Percentiles rank a stretch among this genome's conserved stretches.
These are phyloP conservation scores for Mucor plumbeus DNA, from an alignment of 371 early-diverging fungal genomes.

Conservation along the genomic window DNA sequence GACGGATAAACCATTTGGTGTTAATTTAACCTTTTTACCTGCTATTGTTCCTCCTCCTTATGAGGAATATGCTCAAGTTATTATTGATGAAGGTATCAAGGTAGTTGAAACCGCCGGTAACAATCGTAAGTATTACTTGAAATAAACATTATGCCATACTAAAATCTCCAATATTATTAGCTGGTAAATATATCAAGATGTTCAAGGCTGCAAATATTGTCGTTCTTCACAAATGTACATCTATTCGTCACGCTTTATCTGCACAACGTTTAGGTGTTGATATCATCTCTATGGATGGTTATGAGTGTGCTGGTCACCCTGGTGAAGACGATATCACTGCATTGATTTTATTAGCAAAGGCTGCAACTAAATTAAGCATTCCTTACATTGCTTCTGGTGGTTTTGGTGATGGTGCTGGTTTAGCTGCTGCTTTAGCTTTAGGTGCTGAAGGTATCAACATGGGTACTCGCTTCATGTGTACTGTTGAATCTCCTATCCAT, in stretches of 20 bases:
- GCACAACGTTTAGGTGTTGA: conserved; percentile 70
- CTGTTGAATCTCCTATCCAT: conserved; percentile 76
- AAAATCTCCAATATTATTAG: conserved; percentile 16
- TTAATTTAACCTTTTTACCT: conserved; percentile 73
- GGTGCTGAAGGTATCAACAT: conserved; percentile 80
- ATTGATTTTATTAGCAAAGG: conserved; percentile 75
- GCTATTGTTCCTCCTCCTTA: conserved; percentile 81
- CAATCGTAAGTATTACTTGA: conserved; percentile 54
- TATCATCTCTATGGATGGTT: conserved; percentile 77
- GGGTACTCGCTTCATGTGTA: conserved; percentile 87
- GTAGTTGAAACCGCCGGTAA: conserved; percentile 79
- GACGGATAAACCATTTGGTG: conserved; percentile 82
- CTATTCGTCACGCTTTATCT: conserved; percentile 75
- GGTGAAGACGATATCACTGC: conserved; percentile 83
- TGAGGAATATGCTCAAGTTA: conserved; percentile 73
- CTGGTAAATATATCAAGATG: conserved; percentile 73
- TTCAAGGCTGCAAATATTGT: conserved; percentile 78
- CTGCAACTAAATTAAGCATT: conserved; percentile 65
- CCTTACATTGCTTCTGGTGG: conserved; percentile 85
- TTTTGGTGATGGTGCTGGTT: conserved; percentile 74
- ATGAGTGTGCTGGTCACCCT: conserved; percentile 87
- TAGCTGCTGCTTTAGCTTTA: conserved; percentile 72
- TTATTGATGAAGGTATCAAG: conserved; percentile 80
- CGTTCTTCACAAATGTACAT: conserved; percentile 81
- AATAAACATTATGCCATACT: background rate